These are phyloP conservation scores for Stevia rebaudiana DNA, from an alignment of 140 eudicot species.

Conservation along the genomic window DNA sequence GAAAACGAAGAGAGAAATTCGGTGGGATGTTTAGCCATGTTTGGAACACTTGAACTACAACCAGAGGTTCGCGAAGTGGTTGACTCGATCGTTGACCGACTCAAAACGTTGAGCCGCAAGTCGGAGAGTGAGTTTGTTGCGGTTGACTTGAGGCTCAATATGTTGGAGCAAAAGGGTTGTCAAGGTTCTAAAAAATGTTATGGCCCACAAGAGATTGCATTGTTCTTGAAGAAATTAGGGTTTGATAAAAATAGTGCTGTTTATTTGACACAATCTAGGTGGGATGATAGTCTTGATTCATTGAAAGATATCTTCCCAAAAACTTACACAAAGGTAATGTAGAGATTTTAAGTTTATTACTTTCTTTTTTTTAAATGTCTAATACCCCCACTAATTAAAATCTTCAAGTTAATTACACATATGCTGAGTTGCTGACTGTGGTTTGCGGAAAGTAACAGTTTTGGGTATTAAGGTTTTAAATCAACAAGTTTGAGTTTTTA, in stretches of 20 bases:
- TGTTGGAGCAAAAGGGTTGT: slow-evolving; percentile 83
- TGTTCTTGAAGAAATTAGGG: slow-evolving; percentile 64
- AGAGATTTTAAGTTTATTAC: neutral
- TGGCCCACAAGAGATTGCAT: slow-evolving; percentile 66
- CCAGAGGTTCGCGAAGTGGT: slow-evolving; percentile 75
- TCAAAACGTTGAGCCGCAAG: slow-evolving; percentile 66
- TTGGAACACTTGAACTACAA: slow-evolving; percentile 67
- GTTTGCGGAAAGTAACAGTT: too few species aligned
- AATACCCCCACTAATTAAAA: too few species aligned
- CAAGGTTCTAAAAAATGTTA: slow-evolving; percentile 78
- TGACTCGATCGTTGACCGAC: slow-evolving; percentile 77
- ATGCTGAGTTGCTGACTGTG: too few species aligned
- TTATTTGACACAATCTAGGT: slow-evolving; percentile 81
- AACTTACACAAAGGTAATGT: slow-evolving; percentile 80
- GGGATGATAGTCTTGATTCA: slow-evolving; percentile 81
- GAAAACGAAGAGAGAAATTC: slow-evolving; percentile 41
- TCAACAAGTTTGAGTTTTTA: too few species aligned
- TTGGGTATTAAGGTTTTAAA: too few species aligned
- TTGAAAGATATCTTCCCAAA: slow-evolving; percentile 78
- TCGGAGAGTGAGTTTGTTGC: slow-evolving; percentile 82
- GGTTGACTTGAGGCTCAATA: slow-evolving; percentile 78
- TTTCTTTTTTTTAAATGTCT: too few species aligned
- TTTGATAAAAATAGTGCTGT: slow-evolving; percentile 69
- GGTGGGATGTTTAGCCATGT: slow-evolving; percentile 78
- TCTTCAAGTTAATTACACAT: too few species aligned